A percentile compares a stretch with the other conserved stretches of the same genome.
These are phyloP conservation scores for Trichoderma parareesei DNA, from an alignment of 495 filamentous ascomycete species.

Conservation along the genomic window DNA sequence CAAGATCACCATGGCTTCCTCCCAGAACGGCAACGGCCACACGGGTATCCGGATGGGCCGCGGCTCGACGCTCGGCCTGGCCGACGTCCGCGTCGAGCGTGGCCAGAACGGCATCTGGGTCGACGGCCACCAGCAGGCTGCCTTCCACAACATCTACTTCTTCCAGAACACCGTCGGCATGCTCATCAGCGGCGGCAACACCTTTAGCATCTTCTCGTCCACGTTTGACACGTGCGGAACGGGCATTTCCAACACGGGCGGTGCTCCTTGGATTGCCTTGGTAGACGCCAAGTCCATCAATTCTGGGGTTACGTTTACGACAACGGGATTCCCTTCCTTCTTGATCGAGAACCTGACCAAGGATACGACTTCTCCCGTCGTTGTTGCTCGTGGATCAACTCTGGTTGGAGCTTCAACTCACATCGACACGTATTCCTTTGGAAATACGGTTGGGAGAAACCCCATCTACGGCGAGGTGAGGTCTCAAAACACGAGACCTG, in stretches of 20 bases:
- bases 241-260: conserved; percentile 47
- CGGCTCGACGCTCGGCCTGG: conserved; percentile 32
- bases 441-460: conserved; percentile 48
- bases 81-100: conserved; percentile 28
- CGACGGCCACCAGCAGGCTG: conserved; percentile 63
- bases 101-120: conserved; percentile 43
- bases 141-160: conserved; percentile 59
- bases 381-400: conserved; percentile 22
- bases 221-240: conserved; percentile 48
- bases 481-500: conserved; percentile 21
- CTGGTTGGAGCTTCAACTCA: conserved; percentile 19
- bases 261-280: conserved; percentile 32
- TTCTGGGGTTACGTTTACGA: conserved; percentile 30
- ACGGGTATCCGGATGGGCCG: conserved; percentile 58
- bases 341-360: conserved; percentile 36
- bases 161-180: conserved; percentile 48
- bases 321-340: conserved; percentile 29
- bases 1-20: conserved; percentile 49
- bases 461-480: conserved; percentile 49
- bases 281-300: conserved; percentile 33
- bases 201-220: conserved; percentile 37
- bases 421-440: conserved; percentile 29
- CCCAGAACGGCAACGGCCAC: conserved; percentile 40
- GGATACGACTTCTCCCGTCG: conserved; percentile 27
- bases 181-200: conserved; percentile 54